A percentile compares a stretch with the other conserved stretches of the same genome.
Conservation (phyloP, 805 yeast species). For the Candida insectorum region DNA sequence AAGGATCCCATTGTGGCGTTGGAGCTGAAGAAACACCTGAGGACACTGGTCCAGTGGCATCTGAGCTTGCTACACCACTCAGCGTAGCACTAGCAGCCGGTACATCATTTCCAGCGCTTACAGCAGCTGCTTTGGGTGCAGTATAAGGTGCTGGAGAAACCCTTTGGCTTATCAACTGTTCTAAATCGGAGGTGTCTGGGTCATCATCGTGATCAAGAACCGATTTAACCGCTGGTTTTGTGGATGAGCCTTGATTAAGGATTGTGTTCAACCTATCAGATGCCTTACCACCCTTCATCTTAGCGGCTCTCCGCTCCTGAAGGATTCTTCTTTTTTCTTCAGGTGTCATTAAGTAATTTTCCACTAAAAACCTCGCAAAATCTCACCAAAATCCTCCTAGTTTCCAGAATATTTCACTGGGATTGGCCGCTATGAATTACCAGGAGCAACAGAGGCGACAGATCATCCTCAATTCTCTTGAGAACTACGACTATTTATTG, state of each 20-base stretch:
- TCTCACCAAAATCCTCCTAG: too few relatives aligned
- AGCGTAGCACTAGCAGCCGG: background rate
- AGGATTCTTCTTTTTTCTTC: conserved; percentile 57
- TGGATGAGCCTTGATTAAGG: conserved; percentile 37
- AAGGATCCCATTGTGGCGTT: background rate
- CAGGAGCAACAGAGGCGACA: conserved; percentile 30
- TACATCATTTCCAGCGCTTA: too few relatives aligned
- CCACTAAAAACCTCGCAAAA: too few relatives aligned
- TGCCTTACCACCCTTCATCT: conserved; percentile 55
- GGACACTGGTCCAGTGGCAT: too few relatives aligned
- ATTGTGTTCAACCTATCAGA: conserved; percentile 48
- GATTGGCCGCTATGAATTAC: conserved; percentile 19
- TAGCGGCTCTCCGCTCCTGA: conserved; percentile 65
- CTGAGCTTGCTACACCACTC: background rate
- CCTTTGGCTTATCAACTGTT: conserved; percentile 14
- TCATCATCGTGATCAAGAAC: conserved; percentile 34
- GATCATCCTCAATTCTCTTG: conserved; percentile 36
- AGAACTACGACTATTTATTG: conserved; percentile 23
- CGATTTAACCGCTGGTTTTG: conserved; percentile 29
- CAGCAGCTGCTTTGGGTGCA: conserved; percentile 2
- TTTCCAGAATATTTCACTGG: too few relatives aligned
- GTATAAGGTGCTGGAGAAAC: conserved; percentile 8
- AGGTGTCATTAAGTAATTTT: conserved; percentile 15
- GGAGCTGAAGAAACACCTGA: too few relatives aligned
- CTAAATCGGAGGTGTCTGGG: conserved; percentile 40